Evolutionary conservation across 2,329 filamentous ascomycete genomes (phyloP), one percentile per base, ranked within the genome.

Genomic region (Didymosphaeria variabile): DNA sequence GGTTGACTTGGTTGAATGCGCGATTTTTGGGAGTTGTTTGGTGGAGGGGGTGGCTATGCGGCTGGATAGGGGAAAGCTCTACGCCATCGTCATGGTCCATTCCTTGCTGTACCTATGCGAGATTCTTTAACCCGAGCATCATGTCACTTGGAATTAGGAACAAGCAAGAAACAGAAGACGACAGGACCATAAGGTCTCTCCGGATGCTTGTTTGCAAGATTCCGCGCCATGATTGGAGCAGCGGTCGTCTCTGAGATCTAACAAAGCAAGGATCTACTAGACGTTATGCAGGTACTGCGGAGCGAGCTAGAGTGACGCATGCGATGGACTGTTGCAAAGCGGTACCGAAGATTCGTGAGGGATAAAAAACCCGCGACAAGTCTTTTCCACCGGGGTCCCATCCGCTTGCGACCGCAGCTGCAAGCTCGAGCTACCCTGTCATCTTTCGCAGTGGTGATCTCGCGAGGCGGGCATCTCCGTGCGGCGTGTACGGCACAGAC

Each of bases 1-100:
- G 44, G 55, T 61, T 58, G 32, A 38, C 61, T 59, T 59, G 38
- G 21, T 44, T 38, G 40, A 23, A 40, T 64, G 56, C 65, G 60
- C 59, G 51, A 64, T 63, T 65, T 62, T 57, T 56, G 52, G 47
- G 29, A 46, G 17, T 19, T 52, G 51, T 53, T 49, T 55, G 19
- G 49, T 44, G 46, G 60, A 59, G 60, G 57, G 53, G 60, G 55
- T 59, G 56, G 60, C 60, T 63, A 59, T 57, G 60, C 23, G 19
- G 32, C 49, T 40, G 49, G 9, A 51, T 57, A 29, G n/a, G 55
- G 55, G 17, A 57, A 50, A 38, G 55, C 54, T 47, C 44, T 29
- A 34, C 55, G 55, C 55, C 46, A 44, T 38, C 32, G 4, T 17
- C 31, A 52, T 38, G 49, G 49, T 4, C 6, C 49, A n/a, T 34